Evolutionary conservation across 2,329 filamentous ascomycete species (phyloP), one percentile per base, ranked within the genome.

Genomic region (Ophiosphaerella korrae): DNA sequence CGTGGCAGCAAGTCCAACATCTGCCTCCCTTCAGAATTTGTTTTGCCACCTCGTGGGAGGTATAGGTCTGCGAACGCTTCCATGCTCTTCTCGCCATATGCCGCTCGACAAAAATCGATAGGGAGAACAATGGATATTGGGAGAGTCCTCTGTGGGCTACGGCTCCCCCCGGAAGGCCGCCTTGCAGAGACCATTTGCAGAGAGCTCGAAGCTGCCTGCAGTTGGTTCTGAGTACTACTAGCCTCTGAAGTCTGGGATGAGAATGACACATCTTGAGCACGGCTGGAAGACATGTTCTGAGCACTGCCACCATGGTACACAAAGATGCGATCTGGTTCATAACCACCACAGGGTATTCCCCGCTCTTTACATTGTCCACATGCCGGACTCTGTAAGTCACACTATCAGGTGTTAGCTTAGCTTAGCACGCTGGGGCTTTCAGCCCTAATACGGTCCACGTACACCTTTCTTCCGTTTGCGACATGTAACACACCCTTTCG

Each of bases 301-400:
- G 26, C 26, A 29, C 26, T 11, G 26, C 18, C 18, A 18, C 55
- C 49, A 32, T 68, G 57, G 45, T 59, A 53, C 11, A 88, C 85
- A 70, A 88, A 88, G 48, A 87, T 80, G 13, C 80, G 81, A 63
- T 86, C 80, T 34, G 82, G 77, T 63, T 85, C 80, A 67, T 88
- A 88, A 34, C 85, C 85, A 38, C 84, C 85, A 60, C 85, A 88
- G 50, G 79, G 69, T 38, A 83, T 76, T 18, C 83, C 82, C 59
- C 79, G 82, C 59, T 80, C 77, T 48, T 78, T 74, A 66, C 85
- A 88, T 64, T 86, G 86, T 47, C 78, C 79, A 67, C 85, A 88
- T 33, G 76, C 75, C 2, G 85, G 85, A 3, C 80, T 79, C 50
- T 82, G 78, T 56, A 86, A 84, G 71, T 85, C 85, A 67, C 85